phyloP scores from a whole-genome alignment of 1,139 yeast species.

The Candida pseudoviswanathii region DNA sequence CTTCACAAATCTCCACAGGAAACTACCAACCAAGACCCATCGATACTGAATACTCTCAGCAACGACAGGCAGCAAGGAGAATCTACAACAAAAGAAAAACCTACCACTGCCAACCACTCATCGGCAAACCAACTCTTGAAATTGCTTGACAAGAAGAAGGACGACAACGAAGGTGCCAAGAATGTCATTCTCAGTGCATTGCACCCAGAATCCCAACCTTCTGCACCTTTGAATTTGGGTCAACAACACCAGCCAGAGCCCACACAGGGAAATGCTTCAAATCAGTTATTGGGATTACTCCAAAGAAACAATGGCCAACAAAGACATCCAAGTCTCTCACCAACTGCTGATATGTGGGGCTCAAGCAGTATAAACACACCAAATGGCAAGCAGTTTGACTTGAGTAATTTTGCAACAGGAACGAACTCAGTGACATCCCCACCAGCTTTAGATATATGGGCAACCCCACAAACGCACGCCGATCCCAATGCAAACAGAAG shows the following conservation, averaged over 20 bases:
- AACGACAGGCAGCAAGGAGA: not conserved
- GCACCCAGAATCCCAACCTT: constrained; percentile 1
- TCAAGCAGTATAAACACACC: not conserved
- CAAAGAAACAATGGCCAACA: constrained; percentile 13
- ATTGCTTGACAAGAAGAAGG: constrained; percentile 17
- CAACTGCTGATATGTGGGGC: constrained; percentile 7
- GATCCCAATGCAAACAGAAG: not conserved
- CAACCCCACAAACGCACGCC: not conserved
- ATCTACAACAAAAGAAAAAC: constrained; percentile 16
- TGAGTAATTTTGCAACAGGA: not conserved
- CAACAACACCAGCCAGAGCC: constrained; percentile 3
- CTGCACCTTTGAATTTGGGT: constrained; percentile 2
- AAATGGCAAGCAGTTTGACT: not conserved
- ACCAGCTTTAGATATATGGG: not conserved
- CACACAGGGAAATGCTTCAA: constrained; percentile 10
- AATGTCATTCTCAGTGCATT: constrained; percentile 1
- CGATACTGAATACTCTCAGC: constrained; percentile 9
- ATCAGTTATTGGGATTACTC: constrained; percentile 24
- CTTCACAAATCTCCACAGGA: constrained; percentile 7
- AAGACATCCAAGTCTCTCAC: constrained; percentile 1
- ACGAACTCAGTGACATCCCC: not conserved
- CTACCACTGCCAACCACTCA: constrained; percentile 14
- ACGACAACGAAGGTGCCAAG: not conserved
- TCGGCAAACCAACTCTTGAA: constrained; percentile 19
- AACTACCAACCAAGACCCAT: not conserved